Percentiles rank a stretch among this genome's conserved stretches.
Conservation (phyloP, 1,139 yeast genomes). For the Pichia sp. region DNA sequence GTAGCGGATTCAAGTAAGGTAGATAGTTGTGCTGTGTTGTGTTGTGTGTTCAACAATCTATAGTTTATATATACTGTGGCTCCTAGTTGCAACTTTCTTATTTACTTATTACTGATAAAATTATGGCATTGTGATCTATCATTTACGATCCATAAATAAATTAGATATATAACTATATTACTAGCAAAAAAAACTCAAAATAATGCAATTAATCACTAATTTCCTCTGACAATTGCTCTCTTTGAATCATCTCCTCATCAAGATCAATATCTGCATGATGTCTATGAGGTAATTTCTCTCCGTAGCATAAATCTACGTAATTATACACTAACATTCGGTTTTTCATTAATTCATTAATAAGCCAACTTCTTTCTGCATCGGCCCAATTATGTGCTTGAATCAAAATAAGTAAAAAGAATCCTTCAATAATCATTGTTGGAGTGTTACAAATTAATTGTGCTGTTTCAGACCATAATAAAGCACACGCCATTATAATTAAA, state of each 20-base stretch:
- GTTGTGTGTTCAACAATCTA: no score
- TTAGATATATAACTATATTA: no score
- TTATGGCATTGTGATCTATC: no score
- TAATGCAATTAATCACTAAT: neutral
- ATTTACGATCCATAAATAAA: no score
- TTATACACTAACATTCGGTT: slow-evolving; percentile 13
- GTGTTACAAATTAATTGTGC: slow-evolving; percentile 34
- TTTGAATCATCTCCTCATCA: slow-evolving; percentile 19
- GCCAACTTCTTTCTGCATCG: slow-evolving; percentile 12
- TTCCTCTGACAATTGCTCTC: neutral
- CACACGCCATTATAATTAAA: slow-evolving; percentile 28
- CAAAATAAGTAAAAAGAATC: slow-evolving; percentile 32
- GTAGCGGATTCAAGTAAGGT: no score
- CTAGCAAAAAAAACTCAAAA: no score
- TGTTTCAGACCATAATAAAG: slow-evolving; percentile 31
- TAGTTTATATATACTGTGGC: no score
- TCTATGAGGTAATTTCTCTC: neutral
- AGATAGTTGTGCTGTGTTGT: no score
- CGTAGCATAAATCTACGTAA: slow-evolving; percentile 5
- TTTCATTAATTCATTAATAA: slow-evolving; percentile 12
- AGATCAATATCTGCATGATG: slow-evolving; percentile 27
- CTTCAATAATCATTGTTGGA: slow-evolving; percentile 36
- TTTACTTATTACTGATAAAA: no score
- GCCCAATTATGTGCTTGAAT: slow-evolving; percentile 33
- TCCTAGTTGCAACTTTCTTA: no score